Evolutionary conservation across 2,329 filamentous ascomycete species (phyloP), one percentile per base, ranked within the genome.

Genomic region (Fusarium irregulare): DNA sequence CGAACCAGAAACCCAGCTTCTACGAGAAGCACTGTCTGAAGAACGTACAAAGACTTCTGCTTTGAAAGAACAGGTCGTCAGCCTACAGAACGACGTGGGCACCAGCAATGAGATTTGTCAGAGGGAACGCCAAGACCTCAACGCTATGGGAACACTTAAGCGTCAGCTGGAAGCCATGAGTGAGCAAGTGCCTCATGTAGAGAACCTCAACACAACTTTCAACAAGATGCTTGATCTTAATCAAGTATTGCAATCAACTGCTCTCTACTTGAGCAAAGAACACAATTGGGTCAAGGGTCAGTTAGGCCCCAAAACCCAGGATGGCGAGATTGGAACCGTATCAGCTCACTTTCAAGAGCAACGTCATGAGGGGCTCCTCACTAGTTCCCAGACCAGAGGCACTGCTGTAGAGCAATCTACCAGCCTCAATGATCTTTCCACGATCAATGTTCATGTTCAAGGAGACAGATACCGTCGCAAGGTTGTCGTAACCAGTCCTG

Each of bases 401-500:
- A 30, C 13, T 61, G 11, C 18, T 34, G 27, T 6, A 20, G 25
- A 60, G 12, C 54, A 13, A 6, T 44, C 41, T 18, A 25, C 13
- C 20, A 42, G 28, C 37, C 46, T 54, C 18, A 28, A 25, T 28
- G 46, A 28, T 12, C 25, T 66, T 23, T 40, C 47, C 25, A 48
- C 42, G 3, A 25, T 53, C 30, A 48, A 45, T 40, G 21, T 51
- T 45, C 42, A 55, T 44, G 51, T 30, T 12, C 61, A 61, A n/a
- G 40, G 53, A 20, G 66, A 66, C 23, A 49, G 45, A 18, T 49
- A 60, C 21, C 66, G 66, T 12, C 78, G 77, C 49, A 78, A 73
- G 44, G 79, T 81, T 9, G 65, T 76, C 23, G 75, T 82, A n/a
- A 63, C 76, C 41, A 80, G 78, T 49, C 79, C 79, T 2, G 66